Conservation (phyloP, 2,329 filamentous ascomycete genomes). For the Fusarium beomiforme region DNA sequence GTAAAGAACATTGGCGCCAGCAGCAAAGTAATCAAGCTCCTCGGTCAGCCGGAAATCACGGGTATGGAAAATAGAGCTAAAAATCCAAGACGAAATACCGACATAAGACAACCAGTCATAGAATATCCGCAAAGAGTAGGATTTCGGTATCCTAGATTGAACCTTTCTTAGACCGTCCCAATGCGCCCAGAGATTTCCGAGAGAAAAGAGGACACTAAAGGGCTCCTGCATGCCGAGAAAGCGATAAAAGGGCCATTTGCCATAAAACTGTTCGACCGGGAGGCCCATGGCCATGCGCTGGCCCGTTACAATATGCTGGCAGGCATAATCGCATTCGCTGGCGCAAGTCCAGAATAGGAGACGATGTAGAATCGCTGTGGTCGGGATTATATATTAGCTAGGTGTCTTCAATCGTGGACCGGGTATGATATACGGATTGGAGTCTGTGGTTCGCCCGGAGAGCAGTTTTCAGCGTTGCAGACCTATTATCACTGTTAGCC, state of each 20-base stretch:
- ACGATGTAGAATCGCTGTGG: conserved; percentile 80
- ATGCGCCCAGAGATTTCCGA: conserved; percentile 91
- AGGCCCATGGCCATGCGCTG: conserved; percentile 72
- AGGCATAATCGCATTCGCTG: conserved; percentile 96
- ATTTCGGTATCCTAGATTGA: conserved; percentile 72
- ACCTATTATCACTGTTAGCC: conserved; percentile 63
- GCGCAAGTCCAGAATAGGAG: conserved; percentile 93
- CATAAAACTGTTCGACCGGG: conserved; percentile 90
- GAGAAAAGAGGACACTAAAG: conserved; percentile 90
- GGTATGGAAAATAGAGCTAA: conserved; percentile 92
- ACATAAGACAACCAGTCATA: conserved; percentile 84
- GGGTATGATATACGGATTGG: conserved; percentile 71
- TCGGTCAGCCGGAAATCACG: conserved; percentile 88
- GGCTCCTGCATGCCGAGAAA: conserved; percentile 95
- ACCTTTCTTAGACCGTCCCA: conserved; percentile 78
- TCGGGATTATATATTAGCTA: conserved; percentile 30
- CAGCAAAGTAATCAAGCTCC: conserved; percentile 95
- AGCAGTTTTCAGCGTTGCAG: conserved; percentile 84
- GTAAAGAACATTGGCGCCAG: conserved; percentile 89
- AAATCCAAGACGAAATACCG: conserved; percentile 84
- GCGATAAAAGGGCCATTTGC: conserved; percentile 97
- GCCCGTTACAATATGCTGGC: conserved; percentile 90
- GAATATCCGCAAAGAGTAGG: conserved; percentile 81
- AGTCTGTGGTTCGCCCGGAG: conserved; percentile 64
- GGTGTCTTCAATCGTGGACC: conserved; percentile 9